Evolutionary conservation across 108 stramenopile genomes (phyloP).

Genomic region (Nannochloropsis gaditana): DNA sequence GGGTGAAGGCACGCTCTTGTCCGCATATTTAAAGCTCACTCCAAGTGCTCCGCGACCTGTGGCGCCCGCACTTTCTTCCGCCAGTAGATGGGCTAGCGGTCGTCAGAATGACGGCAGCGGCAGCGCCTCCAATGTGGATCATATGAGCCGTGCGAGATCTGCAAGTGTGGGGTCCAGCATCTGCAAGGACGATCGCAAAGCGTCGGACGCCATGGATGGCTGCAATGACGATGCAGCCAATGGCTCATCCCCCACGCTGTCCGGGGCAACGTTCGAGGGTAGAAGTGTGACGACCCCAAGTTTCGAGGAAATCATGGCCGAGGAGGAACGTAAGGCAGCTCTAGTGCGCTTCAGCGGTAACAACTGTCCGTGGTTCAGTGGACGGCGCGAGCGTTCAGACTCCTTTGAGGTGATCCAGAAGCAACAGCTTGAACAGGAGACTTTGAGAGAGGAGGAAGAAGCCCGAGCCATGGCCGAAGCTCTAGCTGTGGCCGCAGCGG

Average conservation of each 20-base stretch:
- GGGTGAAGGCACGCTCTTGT: neutral
- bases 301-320: neutral
- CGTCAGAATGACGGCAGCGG: neutral
- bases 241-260: too few relatives aligned
- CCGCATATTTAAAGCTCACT: neutral
- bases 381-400: slow-evolving; percentile 9
- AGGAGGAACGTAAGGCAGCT: neutral
- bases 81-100: slow-evolving; percentile 7
- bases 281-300: neutral
- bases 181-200: too few relatives aligned
- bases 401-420: neutral
- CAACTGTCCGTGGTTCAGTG: neutral
- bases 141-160: too few relatives aligned
- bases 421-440: neutral
- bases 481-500: neutral
- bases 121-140: neutral
- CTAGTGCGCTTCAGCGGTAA: neutral
- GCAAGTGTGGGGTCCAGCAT: too few relatives aligned
- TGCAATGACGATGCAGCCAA: too few relatives aligned
- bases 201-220: too few relatives aligned
- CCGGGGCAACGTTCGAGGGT: too few relatives aligned
- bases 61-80: neutral
- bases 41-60: neutral
- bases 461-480: neutral
- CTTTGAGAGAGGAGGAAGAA: slow-evolving; percentile 14